Conservation (phyloP, 2,329 filamentous ascomycete genomes). For the Aspergillus carbonarius region DNA sequence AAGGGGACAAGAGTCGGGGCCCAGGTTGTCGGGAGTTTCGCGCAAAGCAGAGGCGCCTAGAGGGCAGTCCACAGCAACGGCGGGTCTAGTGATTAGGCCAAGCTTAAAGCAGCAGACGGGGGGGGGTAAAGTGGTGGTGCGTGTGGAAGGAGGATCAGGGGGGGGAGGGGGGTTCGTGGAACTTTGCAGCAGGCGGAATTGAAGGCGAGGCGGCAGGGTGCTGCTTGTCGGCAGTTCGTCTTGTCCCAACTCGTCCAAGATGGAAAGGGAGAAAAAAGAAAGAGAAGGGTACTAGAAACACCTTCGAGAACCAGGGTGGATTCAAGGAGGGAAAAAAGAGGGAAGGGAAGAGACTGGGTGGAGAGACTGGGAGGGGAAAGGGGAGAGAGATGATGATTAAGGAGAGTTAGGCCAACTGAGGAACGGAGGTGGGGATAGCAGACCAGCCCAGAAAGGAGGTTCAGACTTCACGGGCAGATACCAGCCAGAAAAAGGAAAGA, state of each 20-base stretch:
- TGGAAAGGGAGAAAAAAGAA: background rate
- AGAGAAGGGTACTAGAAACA: constrained; percentile 11
- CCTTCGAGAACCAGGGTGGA: constrained; percentile 12
- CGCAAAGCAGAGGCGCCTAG: constrained; percentile 25
- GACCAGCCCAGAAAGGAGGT: constrained; percentile 3
- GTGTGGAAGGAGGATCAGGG: constrained; percentile 17
- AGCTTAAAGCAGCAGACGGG: constrained; percentile 28
- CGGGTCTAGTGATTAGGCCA: constrained; percentile 30
- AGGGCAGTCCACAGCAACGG: constrained; percentile 27
- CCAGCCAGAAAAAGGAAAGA: background rate
- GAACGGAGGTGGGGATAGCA: constrained; percentile 13
- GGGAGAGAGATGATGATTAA: constrained; percentile 19
- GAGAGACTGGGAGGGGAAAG: constrained; percentile 19
- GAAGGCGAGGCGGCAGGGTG: constrained; percentile 8
- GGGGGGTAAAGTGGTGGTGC: background rate
- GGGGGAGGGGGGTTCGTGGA: constrained; percentile 21
- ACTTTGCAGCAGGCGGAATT: constrained; percentile 20
- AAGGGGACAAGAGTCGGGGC: constrained; percentile 27
- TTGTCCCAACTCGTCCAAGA: constrained; percentile 2
- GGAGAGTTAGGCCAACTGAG: constrained; percentile 10
- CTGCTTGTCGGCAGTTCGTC: constrained; percentile 2
- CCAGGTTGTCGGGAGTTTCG: constrained; percentile 28
- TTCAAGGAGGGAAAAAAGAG: constrained; percentile 8
- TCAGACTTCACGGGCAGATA: background rate
- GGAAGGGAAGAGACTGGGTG: constrained; percentile 8